phyloP scores from a whole-genome alignment of 192 early-diverging fungal species.

The Kickxella alabastrina region DNA sequence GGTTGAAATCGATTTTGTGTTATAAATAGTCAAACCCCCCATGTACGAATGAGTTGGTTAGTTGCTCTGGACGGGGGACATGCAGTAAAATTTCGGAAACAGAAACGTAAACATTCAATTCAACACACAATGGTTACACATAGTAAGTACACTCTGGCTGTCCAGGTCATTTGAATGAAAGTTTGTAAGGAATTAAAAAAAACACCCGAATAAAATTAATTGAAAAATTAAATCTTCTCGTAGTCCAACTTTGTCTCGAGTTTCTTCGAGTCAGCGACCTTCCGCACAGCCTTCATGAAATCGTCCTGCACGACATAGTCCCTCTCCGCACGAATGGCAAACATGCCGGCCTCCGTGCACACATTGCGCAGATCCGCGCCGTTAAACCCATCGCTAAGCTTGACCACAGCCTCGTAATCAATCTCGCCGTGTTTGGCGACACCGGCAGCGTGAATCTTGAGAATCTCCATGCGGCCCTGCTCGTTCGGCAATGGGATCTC shows the following conservation, averaged over 20 bases:
- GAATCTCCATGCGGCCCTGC: constrained; percentile 91
- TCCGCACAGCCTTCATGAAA: constrained; percentile 99
- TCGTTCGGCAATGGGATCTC: constrained; percentile 99
- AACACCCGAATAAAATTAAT: background rate
- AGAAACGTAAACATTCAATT: no score
- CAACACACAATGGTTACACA: no score
- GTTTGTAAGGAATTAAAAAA: background rate
- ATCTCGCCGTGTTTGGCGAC: constrained; percentile 98
- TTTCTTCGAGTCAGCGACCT: constrained; percentile 97
- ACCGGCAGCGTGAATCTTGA: constrained; percentile 92
- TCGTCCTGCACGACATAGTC: constrained; percentile 98
- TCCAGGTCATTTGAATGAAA: no score
- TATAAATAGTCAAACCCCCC: no score
- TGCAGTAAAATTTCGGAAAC: no score
- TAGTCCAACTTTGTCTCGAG: constrained; percentile 87
- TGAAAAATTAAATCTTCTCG: constrained; percentile 65
- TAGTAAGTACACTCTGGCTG: no score
- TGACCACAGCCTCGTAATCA: constrained; percentile 98
- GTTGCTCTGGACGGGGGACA: no score
- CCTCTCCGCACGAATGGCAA: constrained; percentile 98
- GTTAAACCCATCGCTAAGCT: constrained; percentile 97
- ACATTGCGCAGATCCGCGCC: constrained; percentile 98
- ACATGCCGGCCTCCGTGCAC: constrained; percentile 99
- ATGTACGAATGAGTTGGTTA: no score
- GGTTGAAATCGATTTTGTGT: no score